phyloP scores from a whole-genome alignment of 495 filamentous ascomycete genomes.

The Penicillium egyptiacum region DNA sequence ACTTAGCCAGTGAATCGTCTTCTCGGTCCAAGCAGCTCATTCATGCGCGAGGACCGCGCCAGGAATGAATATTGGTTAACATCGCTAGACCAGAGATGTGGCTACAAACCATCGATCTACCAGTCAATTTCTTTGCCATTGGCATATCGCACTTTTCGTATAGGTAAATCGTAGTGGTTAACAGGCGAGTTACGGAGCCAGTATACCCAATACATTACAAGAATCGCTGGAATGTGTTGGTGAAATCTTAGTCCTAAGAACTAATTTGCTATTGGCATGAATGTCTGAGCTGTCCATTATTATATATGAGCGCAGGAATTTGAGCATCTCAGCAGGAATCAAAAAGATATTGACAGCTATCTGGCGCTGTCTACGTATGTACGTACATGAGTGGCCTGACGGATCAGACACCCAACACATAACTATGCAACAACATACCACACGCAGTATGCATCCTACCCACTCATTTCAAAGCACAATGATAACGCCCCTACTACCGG shows the following conservation, averaged over 20 bases:
- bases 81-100: too few relatives aligned
- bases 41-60: not conserved
- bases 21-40: not conserved
- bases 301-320: not conserved
- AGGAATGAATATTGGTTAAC: too few relatives aligned
- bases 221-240: not conserved
- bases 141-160: too few relatives aligned
- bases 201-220: too few relatives aligned
- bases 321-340: not conserved
- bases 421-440: not conserved
- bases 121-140: too few relatives aligned
- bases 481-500: not conserved
- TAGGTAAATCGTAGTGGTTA: too few relatives aligned
- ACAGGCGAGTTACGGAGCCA: too few relatives aligned
- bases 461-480: not conserved
- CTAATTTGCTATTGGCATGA: not conserved
- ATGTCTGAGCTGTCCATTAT: not conserved
- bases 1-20: not conserved
- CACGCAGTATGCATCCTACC: not conserved
- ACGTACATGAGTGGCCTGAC: too few relatives aligned
- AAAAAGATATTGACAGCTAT: not conserved
- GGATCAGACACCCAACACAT: too few relatives aligned
- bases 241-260: not conserved
- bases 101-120: too few relatives aligned
- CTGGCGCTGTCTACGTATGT: too few relatives aligned